phyloP scores from a whole-genome alignment of 108 stramenopile genomes.

The Pinguiococcus pyrenoidosus region DNA sequence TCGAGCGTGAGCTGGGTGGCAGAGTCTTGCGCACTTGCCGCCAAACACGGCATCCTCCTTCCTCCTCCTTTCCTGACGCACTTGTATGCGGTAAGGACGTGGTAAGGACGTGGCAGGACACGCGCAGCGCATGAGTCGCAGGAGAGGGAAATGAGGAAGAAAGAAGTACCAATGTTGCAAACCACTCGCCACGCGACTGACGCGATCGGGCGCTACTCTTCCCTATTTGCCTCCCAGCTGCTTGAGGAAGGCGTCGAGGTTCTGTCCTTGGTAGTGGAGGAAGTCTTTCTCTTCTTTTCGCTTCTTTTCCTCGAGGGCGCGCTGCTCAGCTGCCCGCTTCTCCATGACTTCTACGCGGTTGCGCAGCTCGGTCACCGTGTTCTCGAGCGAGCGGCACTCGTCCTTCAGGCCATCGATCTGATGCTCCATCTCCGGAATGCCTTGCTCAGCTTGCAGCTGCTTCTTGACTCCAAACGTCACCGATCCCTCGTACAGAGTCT shows the following conservation, averaged over 20 bases:
- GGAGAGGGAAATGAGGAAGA: no score
- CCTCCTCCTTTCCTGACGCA: no score
- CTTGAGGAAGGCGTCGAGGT: slow-evolving; percentile 45
- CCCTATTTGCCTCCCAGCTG: slow-evolving; percentile 30
- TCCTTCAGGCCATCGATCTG: slow-evolving; percentile 3
- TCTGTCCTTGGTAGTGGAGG: slow-evolving; percentile 51
- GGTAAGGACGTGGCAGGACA: no score
- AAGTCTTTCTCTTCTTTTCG: slow-evolving; percentile 48
- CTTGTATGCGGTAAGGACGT: no score
- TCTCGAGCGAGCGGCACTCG: slow-evolving; percentile 8
- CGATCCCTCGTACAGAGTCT: slow-evolving; percentile 40
- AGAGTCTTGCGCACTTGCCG: no score
- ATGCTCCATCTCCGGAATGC: slow-evolving; percentile 40
- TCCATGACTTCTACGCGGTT: slow-evolving; percentile 45
- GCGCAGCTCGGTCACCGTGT: slow-evolving; percentile 37
- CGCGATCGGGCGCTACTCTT: neutral
- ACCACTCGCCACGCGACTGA: neutral
- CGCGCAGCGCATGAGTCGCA: no score
- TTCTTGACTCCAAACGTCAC: slow-evolving; percentile 51
- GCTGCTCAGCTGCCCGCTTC: slow-evolving; percentile 33
- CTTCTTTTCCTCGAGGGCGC: slow-evolving; percentile 37
- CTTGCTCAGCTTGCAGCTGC: slow-evolving; percentile 51
- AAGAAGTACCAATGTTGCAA: no score
- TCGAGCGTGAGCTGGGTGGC: no score
- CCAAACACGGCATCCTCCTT: no score